phyloP scores from a whole-genome alignment of 805 yeast genomes.

The Jamesozyma rosinii region DNA sequence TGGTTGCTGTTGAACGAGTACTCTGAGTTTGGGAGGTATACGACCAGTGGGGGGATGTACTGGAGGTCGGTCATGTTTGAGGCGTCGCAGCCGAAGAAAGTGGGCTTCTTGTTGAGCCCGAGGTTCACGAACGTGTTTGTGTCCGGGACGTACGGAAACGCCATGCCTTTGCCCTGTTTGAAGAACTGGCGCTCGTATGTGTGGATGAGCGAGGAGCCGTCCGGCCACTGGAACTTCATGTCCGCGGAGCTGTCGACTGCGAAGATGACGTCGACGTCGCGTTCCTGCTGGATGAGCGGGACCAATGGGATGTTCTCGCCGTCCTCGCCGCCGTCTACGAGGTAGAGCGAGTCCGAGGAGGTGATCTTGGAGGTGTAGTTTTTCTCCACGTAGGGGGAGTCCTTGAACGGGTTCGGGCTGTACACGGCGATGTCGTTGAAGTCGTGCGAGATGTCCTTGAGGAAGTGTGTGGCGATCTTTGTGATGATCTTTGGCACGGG shows the following conservation, averaged over 20 bases:
- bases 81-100: conserved; percentile 78
- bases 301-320: conserved; percentile 50
- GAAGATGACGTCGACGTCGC: conserved; percentile 52
- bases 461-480: conserved; percentile 35
- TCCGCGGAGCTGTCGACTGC: conserved; percentile 65
- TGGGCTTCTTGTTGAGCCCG: conserved; percentile 59
- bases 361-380: conserved; percentile 34
- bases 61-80: conserved; percentile 49
- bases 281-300: conserved; percentile 51
- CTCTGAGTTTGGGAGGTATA: conserved; percentile 70
- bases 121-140: conserved; percentile 45
- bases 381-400: conserved; percentile 27
- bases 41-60: conserved; percentile 59
- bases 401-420: conserved; percentile 61
- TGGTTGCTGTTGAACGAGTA: conserved; percentile 58
- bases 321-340: conserved; percentile 71
- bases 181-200: conserved; percentile 53
- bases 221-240: conserved; percentile 52
- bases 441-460: conserved; percentile 39
- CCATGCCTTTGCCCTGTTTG: conserved; percentile 46
- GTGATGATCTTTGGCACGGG: conserved; percentile 32
- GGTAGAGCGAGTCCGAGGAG: conserved; percentile 36
- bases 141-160: conserved; percentile 79
- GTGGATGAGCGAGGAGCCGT: conserved; percentile 49
- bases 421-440: conserved; percentile 62